Percentiles rank a stretch among this genome's conserved stretches.
These are phyloP conservation scores for Trichoderma arundinaceum DNA, from an alignment of 2,329 filamentous ascomycete species.

Conservation along the genomic window DNA sequence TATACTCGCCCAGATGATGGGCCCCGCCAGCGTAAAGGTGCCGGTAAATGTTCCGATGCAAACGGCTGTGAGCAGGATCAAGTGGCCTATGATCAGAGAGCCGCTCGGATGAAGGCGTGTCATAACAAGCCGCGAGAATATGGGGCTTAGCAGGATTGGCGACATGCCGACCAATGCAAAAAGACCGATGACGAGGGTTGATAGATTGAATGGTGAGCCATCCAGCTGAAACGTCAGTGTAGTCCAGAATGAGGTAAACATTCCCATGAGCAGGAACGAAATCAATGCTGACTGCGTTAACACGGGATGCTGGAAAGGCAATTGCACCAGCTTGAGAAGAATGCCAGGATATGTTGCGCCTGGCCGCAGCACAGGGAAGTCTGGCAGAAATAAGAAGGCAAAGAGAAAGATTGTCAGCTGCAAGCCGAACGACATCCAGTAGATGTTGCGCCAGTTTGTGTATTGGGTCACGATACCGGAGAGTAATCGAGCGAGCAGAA, in stretches of 20 bases:
- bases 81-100: slow-evolving; percentile 67
- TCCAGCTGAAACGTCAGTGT: slow-evolving; percentile 81
- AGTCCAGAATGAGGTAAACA: slow-evolving; percentile 62
- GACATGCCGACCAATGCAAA: slow-evolving; percentile 79
- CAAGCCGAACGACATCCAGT: slow-evolving; percentile 75
- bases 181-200: slow-evolving; percentile 71
- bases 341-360: slow-evolving; percentile 70
- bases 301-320: slow-evolving; percentile 59
- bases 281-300: slow-evolving; percentile 73
- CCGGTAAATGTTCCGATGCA: slow-evolving; percentile 73
- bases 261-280: slow-evolving; percentile 61
- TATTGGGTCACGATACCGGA: slow-evolving; percentile 77
- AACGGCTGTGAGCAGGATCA: slow-evolving; percentile 65
- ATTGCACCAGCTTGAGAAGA: slow-evolving; percentile 61
- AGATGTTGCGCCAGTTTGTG: slow-evolving; percentile 76
- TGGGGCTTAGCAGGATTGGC: slow-evolving; percentile 68
- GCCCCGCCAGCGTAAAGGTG: slow-evolving; percentile 68
- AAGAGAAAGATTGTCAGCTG: slow-evolving; percentile 70
- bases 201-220: slow-evolving; percentile 68
- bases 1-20: slow-evolving; percentile 72
- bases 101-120: slow-evolving; percentile 73
- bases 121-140: slow-evolving; percentile 69
- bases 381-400: slow-evolving; percentile 77
- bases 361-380: slow-evolving; percentile 78
- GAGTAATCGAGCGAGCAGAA: slow-evolving; percentile 76